A percentile compares a stretch with the other conserved stretches of the same genome.
Evolutionary conservation across 2,329 filamentous ascomycete genomes (phyloP).

Genomic region (Epichloe gansuensis): DNA sequence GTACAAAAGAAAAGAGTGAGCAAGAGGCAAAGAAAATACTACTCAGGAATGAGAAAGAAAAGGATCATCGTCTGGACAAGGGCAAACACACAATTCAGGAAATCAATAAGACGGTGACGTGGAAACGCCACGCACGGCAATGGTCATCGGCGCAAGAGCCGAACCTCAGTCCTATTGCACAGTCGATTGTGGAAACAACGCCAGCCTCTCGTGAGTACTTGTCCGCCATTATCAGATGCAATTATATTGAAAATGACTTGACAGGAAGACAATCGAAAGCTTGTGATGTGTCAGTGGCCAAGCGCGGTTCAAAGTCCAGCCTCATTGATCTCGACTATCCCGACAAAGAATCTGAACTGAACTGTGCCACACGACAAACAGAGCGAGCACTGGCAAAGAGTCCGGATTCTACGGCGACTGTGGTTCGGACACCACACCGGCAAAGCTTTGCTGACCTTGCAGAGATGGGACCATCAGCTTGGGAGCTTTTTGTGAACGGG

Average conservation of each 20-base stretch:
- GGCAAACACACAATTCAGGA: slow-evolving; percentile 26
- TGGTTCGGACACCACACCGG: slow-evolving; percentile 23
- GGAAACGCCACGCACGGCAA: slow-evolving; percentile 32
- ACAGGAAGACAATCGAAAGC: slow-evolving; percentile 2
- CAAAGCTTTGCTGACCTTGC: slow-evolving; percentile 14
- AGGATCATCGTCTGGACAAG: slow-evolving; percentile 30
- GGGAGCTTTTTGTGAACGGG: slow-evolving; percentile 21
- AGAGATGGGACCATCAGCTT: slow-evolving; percentile 9
- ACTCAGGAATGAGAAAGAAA: slow-evolving; percentile 21
- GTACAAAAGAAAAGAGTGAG: slow-evolving; percentile 34
- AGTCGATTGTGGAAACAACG: slow-evolving; percentile 23
- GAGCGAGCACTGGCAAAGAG: neutral
- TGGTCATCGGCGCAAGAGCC: slow-evolving; percentile 42
- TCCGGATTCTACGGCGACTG: slow-evolving; percentile 24
- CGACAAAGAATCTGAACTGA: neutral
- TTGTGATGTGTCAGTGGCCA: neutral
- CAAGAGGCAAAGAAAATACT: slow-evolving; percentile 25
- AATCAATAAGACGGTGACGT: slow-evolving; percentile 24
- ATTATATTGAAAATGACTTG: neutral
- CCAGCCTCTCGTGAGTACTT: slow-evolving; percentile 14
- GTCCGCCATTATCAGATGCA: neutral
- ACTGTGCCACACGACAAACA: neutral
- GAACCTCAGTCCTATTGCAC: slow-evolving; percentile 34
- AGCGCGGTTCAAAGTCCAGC: neutral
- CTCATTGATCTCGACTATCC: neutral